Base-by-base conservation (phyloP, 2,329 filamentous ascomycete species). In the Exophiala bonariae region DNA sequence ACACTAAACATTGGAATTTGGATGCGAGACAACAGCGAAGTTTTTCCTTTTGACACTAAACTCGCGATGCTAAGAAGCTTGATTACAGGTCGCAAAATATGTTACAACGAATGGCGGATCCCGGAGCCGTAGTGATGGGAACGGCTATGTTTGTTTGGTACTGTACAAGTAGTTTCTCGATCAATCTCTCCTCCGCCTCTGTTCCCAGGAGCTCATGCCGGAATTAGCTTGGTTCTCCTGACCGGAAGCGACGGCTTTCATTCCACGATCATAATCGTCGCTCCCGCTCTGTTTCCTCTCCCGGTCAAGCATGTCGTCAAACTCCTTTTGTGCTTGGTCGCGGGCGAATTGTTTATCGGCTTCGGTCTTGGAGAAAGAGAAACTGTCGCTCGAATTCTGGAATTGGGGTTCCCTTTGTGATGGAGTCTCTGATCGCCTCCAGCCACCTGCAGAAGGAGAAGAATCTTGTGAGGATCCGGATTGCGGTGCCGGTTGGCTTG, bases 291-390 rank as follows among this genome's bases (percentile, higher is more conserved):
- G 31, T n/a, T 39, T 63, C 40, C 69, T 57, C 56, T 74, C 71
- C 1, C 61, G 53, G 3, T 74, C 71, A 14, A 74, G 49, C 61
- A 74, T 60, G 9, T 59, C 59, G 48, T 74, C 67, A 41, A 74
- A 74, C 3, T 73, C 67, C 7, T 63, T 65, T 46, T 70, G 70
- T 3, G 70, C 68, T 43, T 66, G 61, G 32, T 71, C 64, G 38
- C 63, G 61, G 19, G 68, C 65, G 4, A 58, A 56, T 18, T 56
- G 56, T 14, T 52, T 50, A 3, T 59, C 60, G 5, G 47, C 52
- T 8, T 60, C 61, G 2, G 34, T 22, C 18, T 52, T 49, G 8
- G 43, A 48, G 37, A 54, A 56, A 13, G 43, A 46, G 22, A 50
- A 54, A 18, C 39, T 40, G n/a, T 56, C 53, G 17, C 40, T 32